Evolutionary conservation across 2,329 filamentous ascomycete genomes (phyloP).

Genomic region (Penicillium expansum): DNA sequence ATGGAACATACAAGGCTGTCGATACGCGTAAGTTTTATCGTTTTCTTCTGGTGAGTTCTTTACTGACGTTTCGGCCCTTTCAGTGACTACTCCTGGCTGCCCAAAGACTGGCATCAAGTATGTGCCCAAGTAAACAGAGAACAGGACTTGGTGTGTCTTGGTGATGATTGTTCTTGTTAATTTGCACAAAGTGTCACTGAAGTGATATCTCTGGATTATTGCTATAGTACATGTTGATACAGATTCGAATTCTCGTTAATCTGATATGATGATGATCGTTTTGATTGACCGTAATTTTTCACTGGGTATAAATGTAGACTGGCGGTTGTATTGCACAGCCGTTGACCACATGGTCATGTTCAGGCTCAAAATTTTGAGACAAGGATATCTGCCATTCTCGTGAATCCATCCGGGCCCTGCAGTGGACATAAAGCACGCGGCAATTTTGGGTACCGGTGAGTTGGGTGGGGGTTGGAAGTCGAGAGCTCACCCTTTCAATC

Average conservation of each 20-base stretch:
- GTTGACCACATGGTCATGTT: neutral
- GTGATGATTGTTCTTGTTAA: neutral
- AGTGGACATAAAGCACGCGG: neutral
- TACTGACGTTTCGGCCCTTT: neutral
- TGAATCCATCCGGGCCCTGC: neutral
- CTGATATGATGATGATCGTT: neutral
- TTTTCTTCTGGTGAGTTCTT: neutral
- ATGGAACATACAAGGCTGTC: constrained; percentile 59
- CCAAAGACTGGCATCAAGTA: constrained; percentile 63
- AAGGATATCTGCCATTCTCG: neutral
- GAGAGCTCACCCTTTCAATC: neutral
- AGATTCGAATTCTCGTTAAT: neutral
- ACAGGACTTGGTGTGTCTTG: neutral
- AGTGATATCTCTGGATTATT: constrained; percentile 3
- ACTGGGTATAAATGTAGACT: neutral
- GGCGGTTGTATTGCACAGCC: neutral
- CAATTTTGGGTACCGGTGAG: neutral
- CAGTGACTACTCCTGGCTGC: constrained; percentile 55
- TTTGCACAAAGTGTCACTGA: neutral
- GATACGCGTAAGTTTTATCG: constrained; percentile 43
- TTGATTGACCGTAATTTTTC: neutral
- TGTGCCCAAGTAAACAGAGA: constrained; percentile 51
- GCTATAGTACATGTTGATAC: constrained; percentile 5
- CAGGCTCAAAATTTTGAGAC: neutral
- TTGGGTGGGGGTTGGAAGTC: neutral